Evolutionary conservation across 2,329 filamentous ascomycete species (phyloP).

Genomic region (Xylaria sp.): DNA sequence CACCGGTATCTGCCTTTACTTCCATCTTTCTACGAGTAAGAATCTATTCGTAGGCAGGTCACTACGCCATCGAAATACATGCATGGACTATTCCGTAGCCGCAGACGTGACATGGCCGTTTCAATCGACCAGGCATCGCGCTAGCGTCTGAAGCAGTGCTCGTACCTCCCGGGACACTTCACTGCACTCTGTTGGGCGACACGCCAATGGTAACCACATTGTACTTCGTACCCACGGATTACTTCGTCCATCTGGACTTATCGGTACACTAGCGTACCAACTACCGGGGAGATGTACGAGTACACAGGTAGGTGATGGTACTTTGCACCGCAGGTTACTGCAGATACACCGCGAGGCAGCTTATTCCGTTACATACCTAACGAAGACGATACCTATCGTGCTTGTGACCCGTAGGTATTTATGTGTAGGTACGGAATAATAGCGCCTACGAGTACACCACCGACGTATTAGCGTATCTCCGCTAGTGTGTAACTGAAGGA

Average conservation of each 20-base stretch:
- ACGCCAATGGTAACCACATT: background rate
- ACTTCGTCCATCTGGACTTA: background rate
- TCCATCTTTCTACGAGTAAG: no score
- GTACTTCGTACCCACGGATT: background rate
- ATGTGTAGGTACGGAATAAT: no score
- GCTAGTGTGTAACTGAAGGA: background rate
- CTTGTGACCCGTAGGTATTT: no score
- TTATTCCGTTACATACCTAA: no score
- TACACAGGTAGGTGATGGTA: background rate
- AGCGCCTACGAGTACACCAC: no score
- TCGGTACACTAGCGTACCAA: background rate
- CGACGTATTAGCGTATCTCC: no score
- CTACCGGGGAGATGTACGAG: background rate
- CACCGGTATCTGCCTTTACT: no score
- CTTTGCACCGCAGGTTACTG: no score
- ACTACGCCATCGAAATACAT: background rate
- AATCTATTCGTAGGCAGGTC: background rate
- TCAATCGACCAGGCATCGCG: background rate
- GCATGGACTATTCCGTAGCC: background rate
- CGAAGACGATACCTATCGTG: no score
- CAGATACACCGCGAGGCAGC: no score
- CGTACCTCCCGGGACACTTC: background rate
- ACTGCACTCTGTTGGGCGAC: background rate
- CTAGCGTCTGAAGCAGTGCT: background rate
- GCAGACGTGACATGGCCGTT: background rate